Conservation (phyloP, 1,284 basidiomycete species). For the Pseudozyma sp. region DNA sequence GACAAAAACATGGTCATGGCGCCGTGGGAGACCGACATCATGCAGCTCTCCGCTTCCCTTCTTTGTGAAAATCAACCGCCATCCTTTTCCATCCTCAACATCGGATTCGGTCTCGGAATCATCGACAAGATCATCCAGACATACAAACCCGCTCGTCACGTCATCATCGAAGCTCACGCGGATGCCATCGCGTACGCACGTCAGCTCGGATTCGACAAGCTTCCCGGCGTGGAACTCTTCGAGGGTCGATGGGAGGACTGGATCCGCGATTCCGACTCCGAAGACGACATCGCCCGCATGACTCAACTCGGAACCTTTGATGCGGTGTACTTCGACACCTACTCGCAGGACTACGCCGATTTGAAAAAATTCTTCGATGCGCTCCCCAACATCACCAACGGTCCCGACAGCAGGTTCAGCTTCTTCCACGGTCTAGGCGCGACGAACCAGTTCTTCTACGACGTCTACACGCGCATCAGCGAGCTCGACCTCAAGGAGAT, state of each 20-base stretch:
- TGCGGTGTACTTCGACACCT: slow-evolving; percentile 93
- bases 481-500: slow-evolving; percentile 87
- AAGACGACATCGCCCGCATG: slow-evolving; percentile 81
- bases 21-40: slow-evolving; percentile 71
- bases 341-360: slow-evolving; percentile 85
- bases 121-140: slow-evolving; percentile 86
- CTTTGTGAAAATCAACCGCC: slow-evolving; percentile 59
- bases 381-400: slow-evolving; percentile 83
- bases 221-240: slow-evolving; percentile 61
- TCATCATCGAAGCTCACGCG: slow-evolving; percentile 94
- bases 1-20: slow-evolving; percentile 78
- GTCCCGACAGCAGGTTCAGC: slow-evolving; percentile 78
- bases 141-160: slow-evolving; percentile 78
- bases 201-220: slow-evolving; percentile 65
- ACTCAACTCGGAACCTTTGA: slow-evolving; percentile 79
- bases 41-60: slow-evolving; percentile 53
- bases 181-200: slow-evolving; percentile 86
- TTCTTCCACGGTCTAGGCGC: slow-evolving; percentile 98
- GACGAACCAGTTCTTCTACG: slow-evolving; percentile 83
- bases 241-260: slow-evolving; percentile 71
- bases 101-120: slow-evolving; percentile 95
- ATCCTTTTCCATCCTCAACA: slow-evolving; percentile 81
- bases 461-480: slow-evolving; percentile 86
- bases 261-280: slow-evolving; percentile 82
- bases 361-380: slow-evolving; percentile 85